Base-by-base conservation (phyloP, 1,284 basidiomycete species). In the Microbotryomycetes sp. region DNA sequence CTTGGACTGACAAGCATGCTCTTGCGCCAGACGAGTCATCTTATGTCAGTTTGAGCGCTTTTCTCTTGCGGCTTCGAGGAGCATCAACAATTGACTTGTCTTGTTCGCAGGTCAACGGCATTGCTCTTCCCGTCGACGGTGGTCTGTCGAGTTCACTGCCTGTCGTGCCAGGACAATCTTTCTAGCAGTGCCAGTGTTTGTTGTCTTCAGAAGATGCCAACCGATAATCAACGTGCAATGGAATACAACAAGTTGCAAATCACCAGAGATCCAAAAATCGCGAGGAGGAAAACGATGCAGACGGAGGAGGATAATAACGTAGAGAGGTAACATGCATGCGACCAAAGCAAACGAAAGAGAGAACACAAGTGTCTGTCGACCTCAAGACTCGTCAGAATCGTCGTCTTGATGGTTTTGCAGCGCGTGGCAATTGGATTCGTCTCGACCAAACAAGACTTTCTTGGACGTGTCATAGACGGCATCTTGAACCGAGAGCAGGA, bases 71-170 rank as follows among this genome's bases (percentile, higher is more conserved):
- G 1, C 47, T 52, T 54, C 41, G 5, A 16, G 7, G 16, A 35
- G 16, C 15, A 31, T 30, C 4, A 5, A 6, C n/a, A n/a, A n/a
- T n/a, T n/a, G n/a, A n/a, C n/a, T n/a, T n/a, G n/a, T n/a, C n/a
- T n/a, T 18, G 35, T 11, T 3, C 3, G 16, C 50, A 94, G 74
- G 84, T 97, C 59, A 97, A 94, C 72, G 93, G 90, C 13, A 88
- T 94, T 71, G 87, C 86, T 65, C 80, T 91, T 45, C 85, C 86
- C 0, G 86, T 93, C 27, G 91, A 93, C 71, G 93, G 91, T 9
- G 91, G 89, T 0, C 75, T 93, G 59, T 83, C 85, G 7, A 79
- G 85, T 30, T 87, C 87, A 3, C 80, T 83, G 67, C 88, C 88
- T 2, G 84, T 87, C 27, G 79, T 85, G 2, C 85, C 85, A 1